A percentile compares a stretch with the other conserved stretches of the same genome.
phyloP scores from a whole-genome alignment of 2,329 filamentous ascomycete species.

The Plectosphaerella plurivora region DNA sequence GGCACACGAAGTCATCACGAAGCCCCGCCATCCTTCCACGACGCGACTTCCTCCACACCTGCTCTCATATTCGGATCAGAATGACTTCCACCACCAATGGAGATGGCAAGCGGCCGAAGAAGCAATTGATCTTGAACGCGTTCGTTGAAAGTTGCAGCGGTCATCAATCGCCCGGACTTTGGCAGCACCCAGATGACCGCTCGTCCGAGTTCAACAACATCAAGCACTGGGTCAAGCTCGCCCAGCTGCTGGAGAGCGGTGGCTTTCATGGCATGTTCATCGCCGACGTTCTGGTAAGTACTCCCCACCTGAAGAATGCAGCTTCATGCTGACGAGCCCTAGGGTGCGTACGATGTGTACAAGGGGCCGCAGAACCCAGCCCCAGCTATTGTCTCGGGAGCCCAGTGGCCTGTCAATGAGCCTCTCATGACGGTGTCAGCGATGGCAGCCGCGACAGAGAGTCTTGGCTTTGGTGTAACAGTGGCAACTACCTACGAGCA shows the following conservation, averaged over 20 bases:
- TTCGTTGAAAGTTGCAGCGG: constrained; percentile 35
- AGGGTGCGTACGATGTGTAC: constrained; percentile 66
- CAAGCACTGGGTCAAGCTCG: constrained; percentile 27
- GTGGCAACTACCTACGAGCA: constrained; percentile 65
- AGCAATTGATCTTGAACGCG: constrained; percentile 35
- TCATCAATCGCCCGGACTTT: constrained; percentile 40
- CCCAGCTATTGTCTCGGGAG: constrained; percentile 56
- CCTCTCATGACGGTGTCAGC: constrained; percentile 58
- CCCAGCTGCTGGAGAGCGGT: constrained; percentile 28
- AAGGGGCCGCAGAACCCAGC: constrained; percentile 46
- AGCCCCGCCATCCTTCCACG: too few relatives aligned
- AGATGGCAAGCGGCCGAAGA: constrained; percentile 18
- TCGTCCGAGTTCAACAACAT: constrained; percentile 15
- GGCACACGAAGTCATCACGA: background rate
- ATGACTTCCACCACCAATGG: background rate
- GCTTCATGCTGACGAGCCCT: background rate
- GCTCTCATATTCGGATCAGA: background rate
- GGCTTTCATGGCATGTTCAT: constrained; percentile 34
- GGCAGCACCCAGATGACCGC: constrained; percentile 54
- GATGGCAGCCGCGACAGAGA: constrained; percentile 64
- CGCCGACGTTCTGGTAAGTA: constrained; percentile 24
- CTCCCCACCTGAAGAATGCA: background rate
- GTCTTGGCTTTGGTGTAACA: constrained; percentile 65
- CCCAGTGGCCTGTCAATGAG: constrained; percentile 70
- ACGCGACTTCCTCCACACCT: background rate